Conservation (phyloP, 2,329 filamentous ascomycete genomes). For the Colletotrichum tamarilloi region DNA sequence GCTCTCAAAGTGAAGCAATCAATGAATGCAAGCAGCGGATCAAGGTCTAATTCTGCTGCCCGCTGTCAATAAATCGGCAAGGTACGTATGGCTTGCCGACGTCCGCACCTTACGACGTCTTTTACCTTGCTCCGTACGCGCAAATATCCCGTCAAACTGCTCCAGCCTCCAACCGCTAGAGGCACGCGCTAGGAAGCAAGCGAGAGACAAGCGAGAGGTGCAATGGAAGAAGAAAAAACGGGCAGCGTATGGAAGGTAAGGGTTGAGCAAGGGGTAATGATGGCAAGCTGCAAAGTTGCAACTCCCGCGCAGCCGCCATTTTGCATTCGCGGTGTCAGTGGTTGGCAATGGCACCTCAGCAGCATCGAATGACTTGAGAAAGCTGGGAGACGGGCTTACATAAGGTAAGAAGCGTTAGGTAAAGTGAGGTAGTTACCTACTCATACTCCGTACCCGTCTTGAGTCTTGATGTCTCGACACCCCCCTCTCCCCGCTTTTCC, state of each 20-base stretch:
- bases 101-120: not conserved
- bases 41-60: not conserved
- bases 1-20: not conserved
- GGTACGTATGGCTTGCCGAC: not conserved
- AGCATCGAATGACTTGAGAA: not conserved
- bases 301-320: no score
- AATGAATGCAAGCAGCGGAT: not conserved
- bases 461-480: not conserved
- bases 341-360: not conserved
- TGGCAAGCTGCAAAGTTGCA: no score
- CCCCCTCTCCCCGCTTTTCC: not conserved
- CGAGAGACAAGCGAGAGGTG: slow-evolving; percentile 1
- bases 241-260: not conserved
- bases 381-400: no score
- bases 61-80: not conserved
- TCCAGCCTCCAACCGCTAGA: slow-evolving; percentile 10
- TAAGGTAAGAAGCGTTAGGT: no score
- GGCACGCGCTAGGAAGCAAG: slow-evolving; percentile 25
- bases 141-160: slow-evolving; percentile 4
- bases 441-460: no score
- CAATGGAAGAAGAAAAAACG: not conserved
- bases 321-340: slow-evolving; percentile 9
- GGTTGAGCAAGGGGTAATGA: not conserved
- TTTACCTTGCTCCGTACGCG: not conserved
- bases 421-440: not conserved